A percentile compares a stretch with the other conserved stretches of the same genome.
Conservation (phyloP, 805 yeast genomes). For the Barnettozyma vustinii region DNA sequence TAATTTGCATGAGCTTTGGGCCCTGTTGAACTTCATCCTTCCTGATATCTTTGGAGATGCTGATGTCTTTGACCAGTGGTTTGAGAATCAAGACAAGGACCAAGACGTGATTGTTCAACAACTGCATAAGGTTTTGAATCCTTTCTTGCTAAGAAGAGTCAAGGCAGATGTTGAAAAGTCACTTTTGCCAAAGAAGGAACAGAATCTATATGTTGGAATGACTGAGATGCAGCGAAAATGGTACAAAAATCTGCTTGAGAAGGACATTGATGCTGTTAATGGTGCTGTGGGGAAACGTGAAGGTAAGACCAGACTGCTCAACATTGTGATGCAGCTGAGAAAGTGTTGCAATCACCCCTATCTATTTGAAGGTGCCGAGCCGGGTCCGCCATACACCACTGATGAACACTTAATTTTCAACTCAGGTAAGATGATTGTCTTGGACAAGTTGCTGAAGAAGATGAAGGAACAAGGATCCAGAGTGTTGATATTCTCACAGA, state of each 20-base stretch:
- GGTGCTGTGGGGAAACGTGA: slow-evolving; percentile 94
- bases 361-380: slow-evolving; percentile 97
- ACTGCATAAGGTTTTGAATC: slow-evolving; percentile 80
- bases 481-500: slow-evolving; percentile 87
- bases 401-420: slow-evolving; percentile 91
- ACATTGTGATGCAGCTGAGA: slow-evolving; percentile 94
- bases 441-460: slow-evolving; percentile 76
- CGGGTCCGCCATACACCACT: slow-evolving; percentile 95
- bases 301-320: slow-evolving; percentile 82
- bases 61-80: slow-evolving; percentile 89
- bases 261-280: slow-evolving; percentile 93
- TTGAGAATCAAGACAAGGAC: slow-evolving; percentile 51
- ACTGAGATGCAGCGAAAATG: slow-evolving; percentile 90
- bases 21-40: slow-evolving; percentile 77
- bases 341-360: slow-evolving; percentile 98
- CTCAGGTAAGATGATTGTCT: slow-evolving; percentile 84
- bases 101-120: slow-evolving; percentile 86
- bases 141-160: slow-evolving; percentile 83
- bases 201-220: slow-evolving; percentile 90
- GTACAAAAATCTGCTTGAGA: slow-evolving; percentile 85
- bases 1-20: slow-evolving; percentile 95
- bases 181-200: slow-evolving; percentile 82
- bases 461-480: slow-evolving; percentile 76
- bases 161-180: slow-evolving; percentile 92
- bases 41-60: slow-evolving; percentile 96